Evolutionary conservation across 202 grass and related monocot genomes (phyloP).

Genomic region (Alloteropsis angusta): DNA sequence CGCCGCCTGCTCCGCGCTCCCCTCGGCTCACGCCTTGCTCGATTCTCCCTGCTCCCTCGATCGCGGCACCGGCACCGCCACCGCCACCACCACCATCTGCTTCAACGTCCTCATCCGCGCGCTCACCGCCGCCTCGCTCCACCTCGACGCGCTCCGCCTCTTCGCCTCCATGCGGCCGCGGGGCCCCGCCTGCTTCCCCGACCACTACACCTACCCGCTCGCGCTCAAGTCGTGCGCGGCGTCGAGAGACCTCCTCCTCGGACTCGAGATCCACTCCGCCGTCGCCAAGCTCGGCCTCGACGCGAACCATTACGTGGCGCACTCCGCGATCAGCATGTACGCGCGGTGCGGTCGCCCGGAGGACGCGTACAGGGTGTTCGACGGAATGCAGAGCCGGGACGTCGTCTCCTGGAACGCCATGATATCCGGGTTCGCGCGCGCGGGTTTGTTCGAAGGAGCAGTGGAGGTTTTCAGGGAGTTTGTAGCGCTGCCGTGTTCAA

Average conservation of each 20-base stretch:
- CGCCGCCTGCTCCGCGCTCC: conserved; percentile 55
- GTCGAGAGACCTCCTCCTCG: conserved; percentile 23
- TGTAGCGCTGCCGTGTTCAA: conserved; percentile 14
- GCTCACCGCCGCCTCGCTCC: conserved; percentile 35
- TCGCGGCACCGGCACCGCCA: conserved; percentile 15
- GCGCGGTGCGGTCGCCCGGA: conserved; percentile 29
- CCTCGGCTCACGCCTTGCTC: conserved; percentile 39
- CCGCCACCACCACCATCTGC: conserved; percentile 18
- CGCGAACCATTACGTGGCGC: conserved; percentile 49
- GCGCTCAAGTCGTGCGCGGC: conserved; percentile 65
- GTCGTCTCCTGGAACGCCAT: conserved; percentile 76
- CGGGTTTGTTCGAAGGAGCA: conserved; percentile 22
- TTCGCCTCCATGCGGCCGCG: conserved; percentile 40
- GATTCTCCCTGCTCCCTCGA: background rate
- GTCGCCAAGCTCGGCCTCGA: conserved; percentile 36
- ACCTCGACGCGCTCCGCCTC: conserved; percentile 45
- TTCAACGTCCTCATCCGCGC: conserved; percentile 69
- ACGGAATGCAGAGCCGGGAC: conserved; percentile 48
- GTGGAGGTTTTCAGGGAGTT: conserved; percentile 47
- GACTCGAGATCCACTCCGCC: conserved; percentile 42
- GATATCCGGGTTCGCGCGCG: conserved; percentile 45
- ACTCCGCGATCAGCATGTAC: conserved; percentile 60
- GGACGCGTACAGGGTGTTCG: conserved; percentile 52
- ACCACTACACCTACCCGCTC: conserved; percentile 72
- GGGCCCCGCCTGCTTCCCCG: conserved; percentile 34